Base-by-base conservation (phyloP, 2,329 filamentous ascomycete genomes). In the Penicillium sp. region DNA sequence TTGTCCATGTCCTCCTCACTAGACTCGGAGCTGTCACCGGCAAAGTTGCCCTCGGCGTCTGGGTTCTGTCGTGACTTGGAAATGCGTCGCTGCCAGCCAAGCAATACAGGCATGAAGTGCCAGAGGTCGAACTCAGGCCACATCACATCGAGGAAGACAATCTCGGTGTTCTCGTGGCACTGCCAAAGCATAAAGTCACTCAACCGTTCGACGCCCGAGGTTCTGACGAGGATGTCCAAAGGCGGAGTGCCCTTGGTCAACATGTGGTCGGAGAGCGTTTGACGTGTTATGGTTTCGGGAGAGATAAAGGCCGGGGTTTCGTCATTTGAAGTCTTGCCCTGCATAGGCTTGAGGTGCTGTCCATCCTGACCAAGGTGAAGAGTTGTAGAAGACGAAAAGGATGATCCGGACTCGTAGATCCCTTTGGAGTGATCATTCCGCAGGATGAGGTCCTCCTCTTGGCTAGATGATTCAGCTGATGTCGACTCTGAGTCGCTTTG, bases 171-270 rank as follows among this genome's bases (percentile, higher is more conserved):
- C 63, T 95, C 82, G 64, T 97, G 90, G 60, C 88, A 93, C 70
- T 98, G 93, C 93, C 93, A 98, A 27, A 98, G 82, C 90, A 98
- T 93, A 61, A 97, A 98, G 67, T 98, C 93, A 64, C 89, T 96
- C 49, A 98, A 74, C 40, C 93, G 80, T 68, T 90, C 86, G 11
- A 98, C 93, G 23, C 90, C 91, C 52, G 89, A 96, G 4, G 93
- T 98, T 41, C 93, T 82, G 41, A 98, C 79, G 44, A 98, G 83
- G 10, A 98, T 78, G 63, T 98, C 93, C 34, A 97, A 74, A 0
- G 93, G 93, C 13, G 93, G 93, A 52, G 87, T 84, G 43, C 82
- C 81, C 40, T 85, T 81, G 3, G 91, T 97, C 71, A 95, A 93
- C 73, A 94, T 88, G 70, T 96, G 89, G 50, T 82, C 81, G 44